phyloP scores from a whole-genome alignment of 331 rosid genomes.

The Saraca asoca region DNA sequence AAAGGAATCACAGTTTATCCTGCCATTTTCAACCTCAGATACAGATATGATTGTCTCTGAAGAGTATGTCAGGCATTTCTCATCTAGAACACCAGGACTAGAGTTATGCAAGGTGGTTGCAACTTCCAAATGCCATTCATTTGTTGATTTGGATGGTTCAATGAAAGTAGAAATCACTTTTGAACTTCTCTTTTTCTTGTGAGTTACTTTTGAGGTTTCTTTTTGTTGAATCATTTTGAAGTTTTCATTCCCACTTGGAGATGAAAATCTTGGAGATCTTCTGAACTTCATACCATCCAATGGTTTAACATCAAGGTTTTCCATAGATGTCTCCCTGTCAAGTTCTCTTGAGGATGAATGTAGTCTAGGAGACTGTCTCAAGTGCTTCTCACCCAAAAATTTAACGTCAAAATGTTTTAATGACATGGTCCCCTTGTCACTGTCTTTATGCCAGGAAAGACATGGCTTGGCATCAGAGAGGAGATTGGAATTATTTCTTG shows the following conservation, averaged over 20 bases:
- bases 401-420: not conserved
- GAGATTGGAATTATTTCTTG: conserved; percentile 17
- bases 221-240: conserved; percentile 11
- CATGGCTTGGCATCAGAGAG: conserved; percentile 23
- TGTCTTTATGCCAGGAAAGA: conserved; percentile 28
- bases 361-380: conserved; percentile 41
- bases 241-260: conserved; percentile 36
- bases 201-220: conserved; percentile 21
- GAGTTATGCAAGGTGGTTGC: conserved; percentile 33
- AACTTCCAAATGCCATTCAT: conserved; percentile 31
- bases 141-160: conserved; percentile 11
- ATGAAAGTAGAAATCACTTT: conserved; percentile 23
- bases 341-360: conserved; percentile 15
- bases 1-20: conserved; percentile 38
- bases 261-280: conserved; percentile 49
- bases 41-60: conserved; percentile 32
- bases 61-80: conserved; percentile 31
- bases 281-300: conserved; percentile 24
- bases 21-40: conserved; percentile 41
- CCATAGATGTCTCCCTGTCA: conserved; percentile 13
- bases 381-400: conserved; percentile 22
- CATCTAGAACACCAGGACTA: conserved; percentile 25
- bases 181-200: conserved; percentile 17
- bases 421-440: conserved; percentile 28
- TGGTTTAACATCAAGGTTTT: conserved; percentile 15